Conservation (phyloP, 2,329 filamentous ascomycete genomes). For the Trichoderma afroharzianum region DNA sequence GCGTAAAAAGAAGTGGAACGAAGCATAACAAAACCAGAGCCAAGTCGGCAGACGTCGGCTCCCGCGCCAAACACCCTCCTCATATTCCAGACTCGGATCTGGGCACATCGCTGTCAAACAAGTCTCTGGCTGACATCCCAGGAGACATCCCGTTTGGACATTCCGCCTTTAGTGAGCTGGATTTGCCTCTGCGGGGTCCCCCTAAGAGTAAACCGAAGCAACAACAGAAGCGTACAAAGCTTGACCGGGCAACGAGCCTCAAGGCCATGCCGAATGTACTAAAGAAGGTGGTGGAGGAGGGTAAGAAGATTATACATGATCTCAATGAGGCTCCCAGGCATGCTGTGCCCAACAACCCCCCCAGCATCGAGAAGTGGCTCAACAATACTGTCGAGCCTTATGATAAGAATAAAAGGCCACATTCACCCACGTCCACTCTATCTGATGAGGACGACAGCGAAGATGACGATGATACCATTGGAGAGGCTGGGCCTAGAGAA, state of each 20-base stretch:
- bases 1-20: slow-evolving; percentile 27
- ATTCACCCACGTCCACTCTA: slow-evolving; percentile 1
- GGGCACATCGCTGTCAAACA: slow-evolving; percentile 40
- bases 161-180: slow-evolving; percentile 64
- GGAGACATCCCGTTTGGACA: slow-evolving; percentile 61
- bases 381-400: slow-evolving; percentile 61
- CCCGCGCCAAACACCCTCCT: slow-evolving; percentile 29
- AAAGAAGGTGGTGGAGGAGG: slow-evolving; percentile 61
- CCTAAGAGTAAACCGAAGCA: slow-evolving; percentile 40
- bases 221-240: slow-evolving; percentile 42
- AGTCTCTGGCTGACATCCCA: slow-evolving; percentile 53
- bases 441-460: slow-evolving; percentile 15
- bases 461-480: slow-evolving; percentile 6
- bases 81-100: slow-evolving; percentile 31
- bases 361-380: slow-evolving; percentile 64
- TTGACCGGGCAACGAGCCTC: slow-evolving; percentile 54
- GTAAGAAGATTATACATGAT: slow-evolving; percentile 63
- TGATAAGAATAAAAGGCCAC: slow-evolving; percentile 39
- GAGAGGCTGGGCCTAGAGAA: background rate
- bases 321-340: slow-evolving; percentile 53
- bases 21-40: background rate
- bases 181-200: slow-evolving; percentile 50
- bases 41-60: slow-evolving; percentile 27
- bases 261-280: slow-evolving; percentile 59
- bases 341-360: slow-evolving; percentile 51